phyloP scores from a whole-genome alignment of 345 rosid genomes.

The Brassica rapa region DNA sequence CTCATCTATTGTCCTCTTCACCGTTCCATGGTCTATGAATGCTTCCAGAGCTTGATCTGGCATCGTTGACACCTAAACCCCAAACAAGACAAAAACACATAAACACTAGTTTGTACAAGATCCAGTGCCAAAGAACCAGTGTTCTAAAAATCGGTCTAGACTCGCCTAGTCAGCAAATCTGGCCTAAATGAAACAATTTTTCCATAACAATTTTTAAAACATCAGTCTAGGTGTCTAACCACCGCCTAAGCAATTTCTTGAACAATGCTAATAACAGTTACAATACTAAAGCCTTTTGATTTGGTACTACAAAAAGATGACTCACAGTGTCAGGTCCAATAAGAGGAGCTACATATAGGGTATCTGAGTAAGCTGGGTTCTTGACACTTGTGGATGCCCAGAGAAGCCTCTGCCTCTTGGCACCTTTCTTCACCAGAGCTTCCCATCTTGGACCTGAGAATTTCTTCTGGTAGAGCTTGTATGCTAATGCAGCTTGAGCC shows the following conservation, averaged over 20 bases:
- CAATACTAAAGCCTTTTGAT: not conserved
- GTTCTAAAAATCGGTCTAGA: too few relatives aligned
- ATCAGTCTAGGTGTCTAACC: too few relatives aligned
- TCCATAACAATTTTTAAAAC: too few relatives aligned
- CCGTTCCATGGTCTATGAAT: conserved; percentile 77
- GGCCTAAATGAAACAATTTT: too few relatives aligned
- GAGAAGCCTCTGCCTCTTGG: conserved; percentile 92
- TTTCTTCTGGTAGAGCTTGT: conserved; percentile 92
- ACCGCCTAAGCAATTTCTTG: too few relatives aligned
- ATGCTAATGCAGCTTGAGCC: conserved; percentile 95
- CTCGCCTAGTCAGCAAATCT: too few relatives aligned
- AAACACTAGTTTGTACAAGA: not conserved
- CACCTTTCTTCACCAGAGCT: conserved; percentile 90
- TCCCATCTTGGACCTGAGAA: conserved; percentile 99
- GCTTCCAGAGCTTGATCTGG: conserved; percentile 99
- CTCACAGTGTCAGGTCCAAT: conserved; percentile 94
- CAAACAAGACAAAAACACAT: not conserved
- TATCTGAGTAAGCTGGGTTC: conserved; percentile 93
- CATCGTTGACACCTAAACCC: conserved; percentile 87
- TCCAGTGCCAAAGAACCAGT: not conserved
- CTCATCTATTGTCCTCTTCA: conserved; percentile 84
- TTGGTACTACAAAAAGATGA: not conserved
- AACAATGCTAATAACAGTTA: not conserved
- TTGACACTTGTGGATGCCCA: conserved; percentile 99
- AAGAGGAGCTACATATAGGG: conserved; percentile 88